Conservation (phyloP, 768 basidiomycete species). For the Amanita rimosa region DNA sequence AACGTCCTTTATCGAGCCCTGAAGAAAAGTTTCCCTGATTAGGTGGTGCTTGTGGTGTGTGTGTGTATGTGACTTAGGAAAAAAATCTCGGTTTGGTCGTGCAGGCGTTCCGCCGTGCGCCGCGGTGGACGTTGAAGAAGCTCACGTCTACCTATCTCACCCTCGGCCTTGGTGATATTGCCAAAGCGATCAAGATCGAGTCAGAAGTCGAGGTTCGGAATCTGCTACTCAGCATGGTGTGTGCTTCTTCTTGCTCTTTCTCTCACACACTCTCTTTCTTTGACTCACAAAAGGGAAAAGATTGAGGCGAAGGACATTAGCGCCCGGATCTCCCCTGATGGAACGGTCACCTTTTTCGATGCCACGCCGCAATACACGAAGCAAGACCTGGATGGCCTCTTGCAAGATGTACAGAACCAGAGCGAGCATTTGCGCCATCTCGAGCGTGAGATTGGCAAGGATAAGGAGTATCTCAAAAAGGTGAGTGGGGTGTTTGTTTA, state of each 20-base stretch:
- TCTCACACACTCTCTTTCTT: neutral
- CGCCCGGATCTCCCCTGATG: slow-evolving; percentile 54
- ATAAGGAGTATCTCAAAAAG: slow-evolving; percentile 67
- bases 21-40: no score
- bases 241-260: slow-evolving; percentile 12
- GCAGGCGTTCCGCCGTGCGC: slow-evolving; percentile 58
- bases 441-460: slow-evolving; percentile 47
- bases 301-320: slow-evolving; percentile 62
- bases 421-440: slow-evolving; percentile 32
- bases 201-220: slow-evolving; percentile 43
- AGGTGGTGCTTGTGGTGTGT: no score
- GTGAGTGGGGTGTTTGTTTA: slow-evolving; percentile 18
- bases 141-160: slow-evolving; percentile 79
- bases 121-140: slow-evolving; percentile 69
- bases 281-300: slow-evolving; percentile 22
- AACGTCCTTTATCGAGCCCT: no score
- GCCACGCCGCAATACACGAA: slow-evolving; percentile 47
- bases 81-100: slow-evolving; percentile 59
- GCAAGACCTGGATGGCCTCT: slow-evolving; percentile 47
- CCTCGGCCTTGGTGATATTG: slow-evolving; percentile 64
- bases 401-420: slow-evolving; percentile 47
- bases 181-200: slow-evolving; percentile 37
- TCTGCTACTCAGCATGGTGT: slow-evolving; percentile 66
- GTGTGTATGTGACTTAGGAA: slow-evolving; percentile 32
- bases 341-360: slow-evolving; percentile 67